phyloP scores from a whole-genome alignment of 2,329 filamentous ascomycete species.

The Colletotrichum sp. region DNA sequence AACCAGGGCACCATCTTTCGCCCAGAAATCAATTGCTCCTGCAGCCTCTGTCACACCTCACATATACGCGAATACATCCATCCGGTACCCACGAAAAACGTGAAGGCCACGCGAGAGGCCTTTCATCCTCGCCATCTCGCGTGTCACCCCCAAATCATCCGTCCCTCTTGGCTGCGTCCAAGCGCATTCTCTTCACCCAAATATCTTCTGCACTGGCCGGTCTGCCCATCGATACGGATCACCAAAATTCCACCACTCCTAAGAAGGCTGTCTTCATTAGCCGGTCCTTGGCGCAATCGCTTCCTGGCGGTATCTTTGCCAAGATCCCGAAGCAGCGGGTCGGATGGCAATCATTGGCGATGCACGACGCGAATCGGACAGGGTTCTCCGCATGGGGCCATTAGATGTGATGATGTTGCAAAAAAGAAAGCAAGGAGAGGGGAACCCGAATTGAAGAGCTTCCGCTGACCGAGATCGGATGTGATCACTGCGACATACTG shows the following conservation, averaged over 20 bases:
- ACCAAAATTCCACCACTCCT: slow-evolving; percentile 9
- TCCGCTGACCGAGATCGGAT: neutral
- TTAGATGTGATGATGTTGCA: neutral
- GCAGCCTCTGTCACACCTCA: neutral
- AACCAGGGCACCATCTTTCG: neutral
- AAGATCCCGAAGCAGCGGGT: neutral
- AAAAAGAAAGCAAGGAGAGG: neutral
- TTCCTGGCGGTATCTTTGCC: neutral
- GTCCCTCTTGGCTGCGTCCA: neutral
- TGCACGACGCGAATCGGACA: neutral
- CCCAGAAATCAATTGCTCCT: neutral
- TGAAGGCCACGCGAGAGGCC: neutral
- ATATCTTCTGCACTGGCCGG: neutral
- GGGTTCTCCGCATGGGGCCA: slow-evolving; percentile 15
- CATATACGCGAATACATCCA: neutral
- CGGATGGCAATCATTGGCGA: neutral
- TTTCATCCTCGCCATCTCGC: neutral
- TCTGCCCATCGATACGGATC: neutral
- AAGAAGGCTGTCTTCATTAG: neutral
- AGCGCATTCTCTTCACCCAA: neutral
- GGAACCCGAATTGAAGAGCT: neutral
- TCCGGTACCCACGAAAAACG: neutral
- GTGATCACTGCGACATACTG: neutral
- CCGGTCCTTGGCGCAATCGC: neutral
- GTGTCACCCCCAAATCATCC: too few species aligned